phyloP scores from a whole-genome alignment of 306 rosid species.

The Rosa persica region DNA sequence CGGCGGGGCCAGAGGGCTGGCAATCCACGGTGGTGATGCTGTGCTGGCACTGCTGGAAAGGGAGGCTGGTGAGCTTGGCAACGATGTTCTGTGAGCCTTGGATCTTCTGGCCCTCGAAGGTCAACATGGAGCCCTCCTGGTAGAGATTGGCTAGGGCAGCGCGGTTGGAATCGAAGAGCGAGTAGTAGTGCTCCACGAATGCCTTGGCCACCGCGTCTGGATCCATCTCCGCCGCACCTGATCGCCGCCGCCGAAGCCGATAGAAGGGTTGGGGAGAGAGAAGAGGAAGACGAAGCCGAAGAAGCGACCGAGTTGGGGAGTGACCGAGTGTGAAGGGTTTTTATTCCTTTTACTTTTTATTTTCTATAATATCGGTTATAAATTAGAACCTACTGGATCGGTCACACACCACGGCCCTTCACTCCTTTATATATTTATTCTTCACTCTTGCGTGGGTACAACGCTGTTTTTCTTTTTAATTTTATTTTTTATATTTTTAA shows the following conservation, averaged over 20 bases:
- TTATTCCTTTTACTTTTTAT: not conserved
- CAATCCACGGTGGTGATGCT: slow-evolving; percentile 78
- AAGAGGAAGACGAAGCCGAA: too few species aligned
- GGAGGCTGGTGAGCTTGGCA: slow-evolving; percentile 74
- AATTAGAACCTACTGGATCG: not conserved
- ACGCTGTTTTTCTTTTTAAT: not conserved
- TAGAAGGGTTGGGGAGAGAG: not conserved
- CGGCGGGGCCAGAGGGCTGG: slow-evolving; percentile 79
- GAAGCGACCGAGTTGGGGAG: not conserved
- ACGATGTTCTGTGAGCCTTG: slow-evolving; percentile 72
- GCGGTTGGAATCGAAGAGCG: slow-evolving; percentile 71
- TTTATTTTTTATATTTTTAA: not conserved
- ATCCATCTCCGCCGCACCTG: slow-evolving; percentile 56
- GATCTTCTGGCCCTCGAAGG: slow-evolving; percentile 94
- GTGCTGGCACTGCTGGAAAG: slow-evolving; percentile 94
- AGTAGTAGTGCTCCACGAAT: slow-evolving; percentile 88
- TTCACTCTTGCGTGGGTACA: not conserved
- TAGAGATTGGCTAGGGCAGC: slow-evolving; percentile 46
- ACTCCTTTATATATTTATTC: too few species aligned
- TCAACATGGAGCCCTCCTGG: slow-evolving; percentile 80
- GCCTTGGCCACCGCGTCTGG: slow-evolving; percentile 78
- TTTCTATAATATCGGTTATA: too few species aligned
- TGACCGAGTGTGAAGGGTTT: not conserved
- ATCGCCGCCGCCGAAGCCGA: not conserved
- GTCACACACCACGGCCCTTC: not conserved